phyloP scores from a whole-genome alignment of 2,329 filamentous ascomycete species.

The Didymellaceae sp. region DNA sequence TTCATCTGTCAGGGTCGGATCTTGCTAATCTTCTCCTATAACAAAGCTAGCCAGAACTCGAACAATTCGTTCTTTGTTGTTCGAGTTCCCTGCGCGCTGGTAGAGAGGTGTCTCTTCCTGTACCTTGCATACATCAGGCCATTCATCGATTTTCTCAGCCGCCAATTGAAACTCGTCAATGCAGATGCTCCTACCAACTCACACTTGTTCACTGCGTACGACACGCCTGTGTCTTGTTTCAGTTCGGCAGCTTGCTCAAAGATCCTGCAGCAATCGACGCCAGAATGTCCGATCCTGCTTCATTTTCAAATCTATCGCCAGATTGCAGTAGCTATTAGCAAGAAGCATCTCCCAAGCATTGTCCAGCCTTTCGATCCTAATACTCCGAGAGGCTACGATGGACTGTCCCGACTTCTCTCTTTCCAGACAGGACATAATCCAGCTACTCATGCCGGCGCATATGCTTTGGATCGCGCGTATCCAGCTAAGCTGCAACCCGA shows the following conservation, averaged over 20 bases:
- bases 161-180: constrained; percentile 5
- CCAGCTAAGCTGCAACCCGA: constrained; percentile 9
- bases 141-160: constrained; percentile 7
- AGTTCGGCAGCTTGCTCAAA: constrained; percentile 3
- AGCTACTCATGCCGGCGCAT: constrained; percentile 8
- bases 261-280: not conserved
- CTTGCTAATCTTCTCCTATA: constrained; percentile 4
- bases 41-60: constrained; percentile 1
- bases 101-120: constrained; percentile 4
- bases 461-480: constrained; percentile 8
- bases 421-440: constrained; percentile 11
- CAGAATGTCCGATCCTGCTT: constrained; percentile 1
- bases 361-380: constrained; percentile 5
- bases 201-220: constrained; percentile 4
- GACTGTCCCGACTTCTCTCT: constrained; percentile 1
- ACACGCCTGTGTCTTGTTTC: not conserved
- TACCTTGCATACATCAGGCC: constrained; percentile 11
- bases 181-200: constrained; percentile 5
- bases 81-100: constrained; percentile 5
- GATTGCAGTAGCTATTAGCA: constrained; percentile 3
- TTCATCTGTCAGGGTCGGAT: not conserved
- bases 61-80: constrained; percentile 8
- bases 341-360: constrained; percentile 5
- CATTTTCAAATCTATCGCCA: constrained; percentile 4
- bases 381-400: constrained; percentile 2